phyloP scores from a whole-genome alignment of 2,329 filamentous ascomycete species.

The Paraphoma chrysanthemicola region DNA sequence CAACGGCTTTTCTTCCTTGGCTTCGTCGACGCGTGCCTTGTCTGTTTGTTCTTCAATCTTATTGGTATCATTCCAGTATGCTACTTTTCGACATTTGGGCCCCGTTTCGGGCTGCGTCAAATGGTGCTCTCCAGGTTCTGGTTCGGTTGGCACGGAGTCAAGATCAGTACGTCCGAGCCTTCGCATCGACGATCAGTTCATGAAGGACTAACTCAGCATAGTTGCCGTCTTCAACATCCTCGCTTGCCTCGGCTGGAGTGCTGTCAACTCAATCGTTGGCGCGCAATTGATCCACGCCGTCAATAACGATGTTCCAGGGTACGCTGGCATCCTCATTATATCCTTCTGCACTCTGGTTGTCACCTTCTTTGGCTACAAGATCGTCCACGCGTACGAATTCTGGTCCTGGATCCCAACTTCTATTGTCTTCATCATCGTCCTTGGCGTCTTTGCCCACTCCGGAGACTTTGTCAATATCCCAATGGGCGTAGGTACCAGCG shows the following conservation, averaged over 20 bases:
- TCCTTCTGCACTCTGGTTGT: constrained; percentile 71
- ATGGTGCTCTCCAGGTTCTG: constrained; percentile 82
- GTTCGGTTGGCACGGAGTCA: constrained; percentile 76
- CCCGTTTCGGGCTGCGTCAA: constrained; percentile 75
- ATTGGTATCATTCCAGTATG: constrained; percentile 75
- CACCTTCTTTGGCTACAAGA: constrained; percentile 76
- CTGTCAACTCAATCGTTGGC: constrained; percentile 80
- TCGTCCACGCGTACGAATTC: constrained; percentile 79
- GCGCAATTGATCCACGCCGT: constrained; percentile 79
- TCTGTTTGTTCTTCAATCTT: constrained; percentile 77
- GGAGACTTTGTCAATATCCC: constrained; percentile 69
- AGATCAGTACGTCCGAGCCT: constrained; percentile 53
- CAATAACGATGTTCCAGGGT: constrained; percentile 72
- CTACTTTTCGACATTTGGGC: constrained; percentile 80
- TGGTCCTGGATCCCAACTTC: constrained; percentile 77
- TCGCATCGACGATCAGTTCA: background rate
- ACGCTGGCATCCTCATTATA: constrained; percentile 77
- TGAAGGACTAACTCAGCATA: background rate
- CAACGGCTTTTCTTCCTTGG: constrained; percentile 73
- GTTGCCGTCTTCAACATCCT: constrained; percentile 74
- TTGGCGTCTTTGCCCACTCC: constrained; percentile 72
- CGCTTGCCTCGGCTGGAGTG: constrained; percentile 76
- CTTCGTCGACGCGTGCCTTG: constrained; percentile 74
- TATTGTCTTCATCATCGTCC: constrained; percentile 75
- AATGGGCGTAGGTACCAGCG: constrained; percentile 64